phyloP scores from a whole-genome alignment of 2,329 filamentous ascomycete genomes.

The Harringtonia aguacate region DNA sequence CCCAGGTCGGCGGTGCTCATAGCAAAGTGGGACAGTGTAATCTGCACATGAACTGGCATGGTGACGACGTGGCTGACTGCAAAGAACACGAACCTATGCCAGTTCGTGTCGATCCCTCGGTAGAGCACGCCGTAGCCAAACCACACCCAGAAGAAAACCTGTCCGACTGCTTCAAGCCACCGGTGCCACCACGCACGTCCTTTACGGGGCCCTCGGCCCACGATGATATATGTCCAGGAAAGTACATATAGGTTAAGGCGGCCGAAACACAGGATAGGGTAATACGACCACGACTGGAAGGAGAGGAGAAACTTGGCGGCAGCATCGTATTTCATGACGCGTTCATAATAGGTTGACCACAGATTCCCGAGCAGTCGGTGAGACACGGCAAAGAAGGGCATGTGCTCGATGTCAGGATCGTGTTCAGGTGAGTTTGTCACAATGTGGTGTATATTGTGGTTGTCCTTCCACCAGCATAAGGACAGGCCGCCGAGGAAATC shows the following conservation, averaged over 20 bases:
- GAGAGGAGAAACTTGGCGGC: conserved; percentile 59
- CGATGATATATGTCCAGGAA: conserved; percentile 67
- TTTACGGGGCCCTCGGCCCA: conserved; percentile 58
- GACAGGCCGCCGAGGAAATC: conserved; percentile 85
- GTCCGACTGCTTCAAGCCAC: conserved; percentile 66
- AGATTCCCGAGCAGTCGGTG: conserved; percentile 68
- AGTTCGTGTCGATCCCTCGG: conserved; percentile 56
- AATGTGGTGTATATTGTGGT: conserved; percentile 93
- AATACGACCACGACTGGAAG: conserved; percentile 77
- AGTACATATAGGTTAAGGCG: conserved; percentile 81
- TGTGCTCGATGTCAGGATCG: conserved; percentile 87
- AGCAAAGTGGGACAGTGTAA: conserved; percentile 84
- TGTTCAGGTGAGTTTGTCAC: conserved; percentile 93
- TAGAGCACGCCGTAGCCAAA: conserved; percentile 79
- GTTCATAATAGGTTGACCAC: conserved; percentile 74
- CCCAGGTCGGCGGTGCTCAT: conserved; percentile 88
- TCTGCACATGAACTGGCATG: conserved; percentile 77
- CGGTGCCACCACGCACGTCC: conserved; percentile 77
- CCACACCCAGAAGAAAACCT: conserved; percentile 76
- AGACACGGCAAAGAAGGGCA: conserved; percentile 81
- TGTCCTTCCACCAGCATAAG: conserved; percentile 94
- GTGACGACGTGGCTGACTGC: conserved; percentile 73
- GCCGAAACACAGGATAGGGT: conserved; percentile 67
- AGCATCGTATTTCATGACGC: conserved; percentile 66
- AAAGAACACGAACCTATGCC: conserved; percentile 62